phyloP scores from a whole-genome alignment of 2,329 filamentous ascomycete species.

The Coccinonectria pachysandricola region DNA sequence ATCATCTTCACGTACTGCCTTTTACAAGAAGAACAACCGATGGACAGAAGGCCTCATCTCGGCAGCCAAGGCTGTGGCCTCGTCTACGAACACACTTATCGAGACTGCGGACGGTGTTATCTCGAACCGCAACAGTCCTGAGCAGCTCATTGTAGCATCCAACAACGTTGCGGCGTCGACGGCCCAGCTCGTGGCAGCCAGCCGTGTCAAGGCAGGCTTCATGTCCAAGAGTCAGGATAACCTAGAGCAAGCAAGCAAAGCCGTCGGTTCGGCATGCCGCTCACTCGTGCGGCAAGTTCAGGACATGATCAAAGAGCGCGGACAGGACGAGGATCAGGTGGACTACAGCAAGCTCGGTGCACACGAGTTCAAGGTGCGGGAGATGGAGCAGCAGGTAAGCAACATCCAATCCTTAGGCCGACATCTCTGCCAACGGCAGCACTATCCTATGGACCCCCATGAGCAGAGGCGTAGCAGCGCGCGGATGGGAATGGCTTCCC shows the following conservation, averaged over 20 bases:
- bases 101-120: conserved; percentile 97
- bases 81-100: conserved; percentile 89
- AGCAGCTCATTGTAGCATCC: conserved; percentile 94
- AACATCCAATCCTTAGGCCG: conserved; percentile 3
- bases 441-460: conserved; percentile 7
- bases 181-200: conserved; percentile 90
- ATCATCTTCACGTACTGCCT: conserved; percentile 76
- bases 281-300: conserved; percentile 87
- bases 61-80: conserved; percentile 89
- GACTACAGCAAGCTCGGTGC: conserved; percentile 83
- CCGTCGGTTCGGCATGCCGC: conserved; percentile 81
- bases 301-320: conserved; percentile 80
- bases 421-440: too few species aligned
- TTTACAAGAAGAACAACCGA: conserved; percentile 99
- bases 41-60: conserved; percentile 98
- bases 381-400: conserved; percentile 98
- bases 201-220: conserved; percentile 92
- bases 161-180: conserved; percentile 96
- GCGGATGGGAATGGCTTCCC: too few species aligned
- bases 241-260: conserved; percentile 83
- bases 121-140: conserved; percentile 80
- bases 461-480: conserved; percentile 10
- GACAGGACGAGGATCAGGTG: conserved; percentile 69
- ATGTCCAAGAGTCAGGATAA: conserved; percentile 95
- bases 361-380: conserved; percentile 95